Conservation (phyloP, 2,329 filamentous ascomycete species). For the Escovopsis weberi region DNA sequence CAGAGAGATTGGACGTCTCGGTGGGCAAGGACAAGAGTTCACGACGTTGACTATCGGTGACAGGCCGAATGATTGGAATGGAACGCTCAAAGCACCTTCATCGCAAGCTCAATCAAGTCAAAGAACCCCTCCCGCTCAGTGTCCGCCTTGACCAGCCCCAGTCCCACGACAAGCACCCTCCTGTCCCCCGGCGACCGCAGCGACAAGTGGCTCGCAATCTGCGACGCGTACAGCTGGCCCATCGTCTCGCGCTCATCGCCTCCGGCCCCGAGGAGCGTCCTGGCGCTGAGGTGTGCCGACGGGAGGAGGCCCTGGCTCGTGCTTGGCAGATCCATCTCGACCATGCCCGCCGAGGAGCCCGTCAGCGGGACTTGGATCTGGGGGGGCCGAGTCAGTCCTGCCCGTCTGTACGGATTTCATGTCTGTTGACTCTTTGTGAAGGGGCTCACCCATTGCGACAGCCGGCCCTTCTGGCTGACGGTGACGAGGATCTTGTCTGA, state of each 20-base stretch:
- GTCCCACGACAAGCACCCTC: slow-evolving; percentile 45
- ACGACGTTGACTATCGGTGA: neutral
- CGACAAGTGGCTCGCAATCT: slow-evolving; percentile 69
- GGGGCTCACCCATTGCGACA: slow-evolving; percentile 75
- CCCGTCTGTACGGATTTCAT: neutral
- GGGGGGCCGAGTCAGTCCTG: neutral
- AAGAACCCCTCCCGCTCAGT: slow-evolving; percentile 44
- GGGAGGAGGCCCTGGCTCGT: slow-evolving; percentile 46
- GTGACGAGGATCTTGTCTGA: slow-evolving; percentile 85
- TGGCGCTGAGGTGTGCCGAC: slow-evolving; percentile 68
- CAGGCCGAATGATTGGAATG: too few relatives aligned
- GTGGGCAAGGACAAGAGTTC: neutral
- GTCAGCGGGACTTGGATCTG: slow-evolving; percentile 68
- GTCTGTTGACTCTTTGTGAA: too few relatives aligned
- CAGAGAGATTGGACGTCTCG: neutral
- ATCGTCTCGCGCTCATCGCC: slow-evolving; percentile 65
- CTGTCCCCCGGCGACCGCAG: slow-evolving; percentile 52
- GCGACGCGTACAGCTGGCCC: slow-evolving; percentile 78
- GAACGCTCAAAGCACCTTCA: slow-evolving; percentile 33
- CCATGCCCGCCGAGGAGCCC: slow-evolving; percentile 46
- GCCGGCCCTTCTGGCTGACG: slow-evolving; percentile 66
- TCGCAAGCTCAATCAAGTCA: slow-evolving; percentile 48
- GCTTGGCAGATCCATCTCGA: slow-evolving; percentile 43
- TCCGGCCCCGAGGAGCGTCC: slow-evolving; percentile 73
- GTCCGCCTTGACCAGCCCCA: slow-evolving; percentile 39